Conservation (phyloP, 176 grass and related monocot species). For the Zoysia japonica region DNA sequence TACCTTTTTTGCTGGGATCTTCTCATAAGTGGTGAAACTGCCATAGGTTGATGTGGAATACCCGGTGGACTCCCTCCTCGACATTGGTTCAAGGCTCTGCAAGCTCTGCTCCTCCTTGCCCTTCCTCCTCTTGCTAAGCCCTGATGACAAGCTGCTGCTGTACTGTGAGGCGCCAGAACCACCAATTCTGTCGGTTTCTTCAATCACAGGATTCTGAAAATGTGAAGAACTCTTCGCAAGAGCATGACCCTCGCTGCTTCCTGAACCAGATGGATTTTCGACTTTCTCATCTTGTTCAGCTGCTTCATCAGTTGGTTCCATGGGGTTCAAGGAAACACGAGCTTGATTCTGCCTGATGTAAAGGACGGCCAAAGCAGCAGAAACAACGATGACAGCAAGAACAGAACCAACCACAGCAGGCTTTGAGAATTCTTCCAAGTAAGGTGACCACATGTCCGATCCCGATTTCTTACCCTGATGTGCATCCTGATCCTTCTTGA, state of each 20-base stretch:
- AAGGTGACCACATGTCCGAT: conserved; percentile 20
- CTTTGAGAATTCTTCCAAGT: conserved; percentile 28
- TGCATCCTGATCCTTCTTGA: conserved; percentile 17
- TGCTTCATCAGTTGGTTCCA: conserved; percentile 22
- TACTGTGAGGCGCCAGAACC: conserved; percentile 51
- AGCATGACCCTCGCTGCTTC: conserved; percentile 64
- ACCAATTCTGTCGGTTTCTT: conserved; percentile 41
- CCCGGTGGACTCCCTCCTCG: conserved; percentile 59
- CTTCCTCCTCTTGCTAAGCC: conserved; percentile 39
- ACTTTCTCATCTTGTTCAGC: background rate
- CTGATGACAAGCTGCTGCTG: conserved; percentile 62
- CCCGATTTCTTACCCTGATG: background rate
- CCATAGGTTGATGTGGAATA: conserved; percentile 67
- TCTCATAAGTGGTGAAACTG: conserved; percentile 82
- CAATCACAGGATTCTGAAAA: conserved; percentile 30
- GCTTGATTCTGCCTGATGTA: conserved; percentile 49
- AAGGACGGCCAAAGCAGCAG: conserved; percentile 28
- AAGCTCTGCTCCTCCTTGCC: conserved; percentile 31
- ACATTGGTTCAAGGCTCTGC: conserved; percentile 29
- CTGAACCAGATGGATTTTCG: conserved; percentile 44
- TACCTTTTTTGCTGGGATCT: conserved; percentile 79
- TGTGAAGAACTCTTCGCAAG: conserved; percentile 18
- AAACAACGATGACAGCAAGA: conserved; percentile 40
- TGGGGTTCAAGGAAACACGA: background rate
- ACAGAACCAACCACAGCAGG: conserved; percentile 31